phyloP scores from a whole-genome alignment of 805 yeast genomes.

The Naumovozyma castellii region DNA sequence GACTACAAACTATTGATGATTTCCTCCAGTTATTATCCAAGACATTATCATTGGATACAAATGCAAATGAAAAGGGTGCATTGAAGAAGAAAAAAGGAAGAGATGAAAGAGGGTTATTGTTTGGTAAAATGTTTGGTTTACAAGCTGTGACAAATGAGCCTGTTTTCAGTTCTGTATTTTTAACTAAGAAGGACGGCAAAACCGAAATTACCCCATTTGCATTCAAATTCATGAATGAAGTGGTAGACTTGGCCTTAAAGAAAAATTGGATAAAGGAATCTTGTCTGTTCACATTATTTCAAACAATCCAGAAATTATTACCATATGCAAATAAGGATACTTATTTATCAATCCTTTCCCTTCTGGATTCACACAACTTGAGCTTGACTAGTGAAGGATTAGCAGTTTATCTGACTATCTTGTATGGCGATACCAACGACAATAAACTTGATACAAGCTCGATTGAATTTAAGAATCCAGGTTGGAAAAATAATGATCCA shows the following conservation, averaged over 20 bases:
- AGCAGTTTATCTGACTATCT: conserved; percentile 46
- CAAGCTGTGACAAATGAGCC: conserved; percentile 60
- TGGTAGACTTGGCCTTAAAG: conserved; percentile 47
- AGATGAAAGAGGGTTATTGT: conserved; percentile 67
- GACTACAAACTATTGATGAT: conserved; percentile 13
- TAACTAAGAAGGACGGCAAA: conserved; percentile 21
- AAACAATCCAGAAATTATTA: conserved; percentile 33
- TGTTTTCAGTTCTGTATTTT: conserved; percentile 24
- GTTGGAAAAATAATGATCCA: conserved; percentile 72
- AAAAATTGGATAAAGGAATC: conserved; percentile 88
- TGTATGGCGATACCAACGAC: conserved; percentile 7
- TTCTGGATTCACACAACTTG: conserved; percentile 44
- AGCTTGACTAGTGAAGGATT: conserved; percentile 71
- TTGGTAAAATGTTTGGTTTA: conserved; percentile 79
- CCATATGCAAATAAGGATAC: conserved; percentile 15
- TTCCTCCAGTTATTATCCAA: conserved; percentile 16
- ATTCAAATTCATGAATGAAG: conserved; percentile 34
- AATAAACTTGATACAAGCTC: conserved; percentile 2
- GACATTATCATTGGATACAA: conserved; percentile 32
- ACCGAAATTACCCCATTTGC: conserved; percentile 25
- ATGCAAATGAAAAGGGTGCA: conserved; percentile 30
- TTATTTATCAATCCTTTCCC: conserved; percentile 30
- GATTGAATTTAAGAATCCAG: conserved; percentile 14
- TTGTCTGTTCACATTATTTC: conserved; percentile 58
- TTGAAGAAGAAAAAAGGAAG: conserved; percentile 53